Percentiles rank a stretch among this genome's conserved stretches.
Conservation (phyloP, 2,329 filamentous ascomycete species). For the Colletotrichum limetticola region DNA sequence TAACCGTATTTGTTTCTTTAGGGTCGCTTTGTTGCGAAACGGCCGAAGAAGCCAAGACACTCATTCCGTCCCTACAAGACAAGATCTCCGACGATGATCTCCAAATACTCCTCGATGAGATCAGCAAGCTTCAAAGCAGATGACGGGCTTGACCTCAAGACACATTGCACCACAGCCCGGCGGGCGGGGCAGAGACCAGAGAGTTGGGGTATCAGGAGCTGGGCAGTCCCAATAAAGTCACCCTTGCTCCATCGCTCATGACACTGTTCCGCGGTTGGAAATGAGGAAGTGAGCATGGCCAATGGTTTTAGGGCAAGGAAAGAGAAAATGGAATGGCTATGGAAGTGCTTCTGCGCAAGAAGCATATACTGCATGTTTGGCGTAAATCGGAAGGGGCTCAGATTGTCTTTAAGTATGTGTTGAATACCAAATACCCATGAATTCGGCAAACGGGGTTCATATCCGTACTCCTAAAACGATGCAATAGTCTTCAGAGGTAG, state of each 20-base stretch:
- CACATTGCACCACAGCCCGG: not conserved
- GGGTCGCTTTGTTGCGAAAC: conserved; percentile 92
- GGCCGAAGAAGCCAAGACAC: conserved; percentile 94
- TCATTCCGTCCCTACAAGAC: conserved; percentile 88
- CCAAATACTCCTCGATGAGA: conserved; percentile 88
- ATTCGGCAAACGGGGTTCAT: not conserved
- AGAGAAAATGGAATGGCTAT: conserved; percentile 5
- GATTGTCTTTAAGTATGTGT: conserved; percentile 34
- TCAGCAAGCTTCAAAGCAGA: conserved; percentile 76
- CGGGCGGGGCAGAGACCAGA: not conserved
- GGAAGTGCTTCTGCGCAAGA: conserved; percentile 23
- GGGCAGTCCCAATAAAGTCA: not conserved
- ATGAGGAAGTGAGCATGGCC: not conserved
- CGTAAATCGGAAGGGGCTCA: conserved; percentile 31
- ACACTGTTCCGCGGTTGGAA: not conserved
- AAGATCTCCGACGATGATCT: conserved; percentile 93
- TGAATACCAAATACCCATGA: conserved; percentile 37
- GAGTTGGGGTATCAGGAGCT: not conserved
- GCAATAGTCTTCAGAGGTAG: not conserved
- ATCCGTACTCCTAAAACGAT: not conserved
- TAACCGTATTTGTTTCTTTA: conserved; percentile 48
- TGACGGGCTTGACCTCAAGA: conserved; percentile 24
- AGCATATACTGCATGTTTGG: conserved; percentile 34
- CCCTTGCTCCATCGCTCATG: not conserved
- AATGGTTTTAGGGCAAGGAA: not conserved